These are phyloP conservation scores for Sphagnum tenellum DNA, from an alignment of 225 moss, liverwort and hornwort species.

Conservation along the genomic window DNA sequence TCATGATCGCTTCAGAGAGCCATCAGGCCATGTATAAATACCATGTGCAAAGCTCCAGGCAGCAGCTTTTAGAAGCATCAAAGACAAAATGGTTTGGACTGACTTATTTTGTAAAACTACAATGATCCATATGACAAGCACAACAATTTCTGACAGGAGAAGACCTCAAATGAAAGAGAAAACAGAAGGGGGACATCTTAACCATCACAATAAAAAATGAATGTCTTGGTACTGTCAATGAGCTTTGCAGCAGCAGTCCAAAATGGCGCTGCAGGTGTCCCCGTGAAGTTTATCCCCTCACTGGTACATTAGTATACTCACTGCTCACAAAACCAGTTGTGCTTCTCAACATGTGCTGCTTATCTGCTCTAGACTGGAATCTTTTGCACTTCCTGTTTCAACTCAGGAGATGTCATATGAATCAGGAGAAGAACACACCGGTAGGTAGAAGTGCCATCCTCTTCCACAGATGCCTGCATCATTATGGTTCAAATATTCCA, in stretches of 20 bases:
- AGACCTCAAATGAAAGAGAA: neutral
- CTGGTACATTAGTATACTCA: no score
- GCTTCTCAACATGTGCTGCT: no score
- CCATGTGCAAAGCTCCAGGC: no score
- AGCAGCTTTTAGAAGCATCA: no score
- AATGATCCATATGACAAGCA: neutral
- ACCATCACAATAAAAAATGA: constrained; percentile 90
- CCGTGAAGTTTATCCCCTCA: constrained; percentile 1
- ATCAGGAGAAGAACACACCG: neutral
- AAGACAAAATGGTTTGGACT: no score
- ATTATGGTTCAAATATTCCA: no score
- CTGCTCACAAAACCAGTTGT: no score
- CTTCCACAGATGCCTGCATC: neutral
- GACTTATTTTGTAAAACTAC: no score
- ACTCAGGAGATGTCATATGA: neutral
- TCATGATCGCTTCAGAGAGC: no score
- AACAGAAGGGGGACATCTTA: neutral
- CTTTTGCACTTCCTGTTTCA: no score
- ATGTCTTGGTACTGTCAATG: constrained; percentile 62
- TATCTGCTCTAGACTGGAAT: no score
- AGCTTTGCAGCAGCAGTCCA: constrained; percentile 53
- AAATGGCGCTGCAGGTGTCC: constrained; percentile 23
- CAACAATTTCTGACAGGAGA: neutral
- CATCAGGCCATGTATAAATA: no score
- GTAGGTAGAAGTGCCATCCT: neutral